Base-by-base conservation (phyloP, 129 eudicot species). In the Helichrysum umbraculigerum region DNA sequence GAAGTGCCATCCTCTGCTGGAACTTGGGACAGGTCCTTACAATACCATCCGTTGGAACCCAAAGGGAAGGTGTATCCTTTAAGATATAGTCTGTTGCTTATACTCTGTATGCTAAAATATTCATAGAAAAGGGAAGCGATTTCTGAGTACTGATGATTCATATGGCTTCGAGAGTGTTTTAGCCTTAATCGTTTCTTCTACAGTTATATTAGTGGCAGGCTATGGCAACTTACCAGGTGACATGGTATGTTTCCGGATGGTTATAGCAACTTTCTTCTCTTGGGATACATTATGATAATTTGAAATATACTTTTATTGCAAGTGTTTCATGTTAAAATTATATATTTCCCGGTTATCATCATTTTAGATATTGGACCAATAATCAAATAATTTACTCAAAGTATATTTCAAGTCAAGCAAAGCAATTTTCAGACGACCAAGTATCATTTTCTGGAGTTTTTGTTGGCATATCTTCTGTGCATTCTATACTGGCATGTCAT, bases 11-110 rank as follows among this genome's bases (percentile, higher is more conserved):
- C 96, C 97, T 20, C 84, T 94, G 21, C 84, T 94, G 83, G 93
- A 94, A 85, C 97, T 94, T 81, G 98, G 98, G 69, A 75, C 74
- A 22, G 98, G 98, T 68, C 96, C 98, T 28, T 94, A 88, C 85
- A 94, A 94, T 75, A 94, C 98, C 71, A 86, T 94, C 78, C 88
- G 92, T 54, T 91, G 96, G 98, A 94, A 94, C 79, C 97, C 97
- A 52, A 91, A 85, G 77, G 98, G 98, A 72, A 94, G 83, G 74
- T 89, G 98, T 91, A 94, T 94, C 97, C 97, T 94, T 82, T 58
- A 66, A 11, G 20, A 59, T 58, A 67, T 28, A 47, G 59, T 15
- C 57, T 39, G 28, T 35, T 56, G 12, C 9, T 62, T 76, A 70
- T 6, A 10, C 20, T 21, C 1, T 74, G 4, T 21, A n/a, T 74